phyloP scores from a whole-genome alignment of 148 eudicot species.

The Agrostemma githago region DNA sequence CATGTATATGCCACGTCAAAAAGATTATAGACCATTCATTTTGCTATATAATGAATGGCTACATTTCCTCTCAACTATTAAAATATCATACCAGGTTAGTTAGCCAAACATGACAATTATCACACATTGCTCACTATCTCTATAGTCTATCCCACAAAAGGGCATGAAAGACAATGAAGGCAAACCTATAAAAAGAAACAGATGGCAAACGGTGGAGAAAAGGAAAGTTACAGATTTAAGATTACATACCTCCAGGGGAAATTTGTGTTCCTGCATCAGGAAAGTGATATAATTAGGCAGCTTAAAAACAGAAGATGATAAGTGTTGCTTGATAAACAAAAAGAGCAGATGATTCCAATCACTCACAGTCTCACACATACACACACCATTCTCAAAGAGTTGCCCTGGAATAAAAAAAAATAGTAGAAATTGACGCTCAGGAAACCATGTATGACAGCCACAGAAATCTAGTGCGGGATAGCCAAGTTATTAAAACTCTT shows the following conservation, averaged over 20 bases:
- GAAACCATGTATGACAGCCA: neutral
- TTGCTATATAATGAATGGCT: neutral
- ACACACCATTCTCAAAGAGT: neutral
- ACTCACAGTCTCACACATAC: neutral
- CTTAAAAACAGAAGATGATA: slow-evolving; percentile 6
- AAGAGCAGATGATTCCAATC: neutral
- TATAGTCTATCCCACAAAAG: neutral
- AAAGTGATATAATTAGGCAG: slow-evolving; percentile 14
- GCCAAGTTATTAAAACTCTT: neutral
- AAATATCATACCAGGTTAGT: neutral
- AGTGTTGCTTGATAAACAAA: neutral
- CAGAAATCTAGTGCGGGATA: neutral
- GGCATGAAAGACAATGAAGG: neutral
- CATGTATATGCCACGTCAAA: neutral
- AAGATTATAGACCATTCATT: neutral
- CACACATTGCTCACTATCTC: neutral
- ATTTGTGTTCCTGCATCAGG: slow-evolving; percentile 71
- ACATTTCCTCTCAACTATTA: slow-evolving; percentile 1
- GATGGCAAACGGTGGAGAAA: neutral
- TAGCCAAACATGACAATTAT: neutral
- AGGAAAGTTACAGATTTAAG: slow-evolving; percentile 8
- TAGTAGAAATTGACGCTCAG: neutral
- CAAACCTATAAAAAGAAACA: slow-evolving; percentile 1
- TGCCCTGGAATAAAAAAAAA: neutral
- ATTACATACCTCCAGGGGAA: slow-evolving; percentile 67